These are phyloP conservation scores for Hibiscus tridactylites DNA, from an alignment of 345 rosid genomes.

Conservation along the genomic window DNA sequence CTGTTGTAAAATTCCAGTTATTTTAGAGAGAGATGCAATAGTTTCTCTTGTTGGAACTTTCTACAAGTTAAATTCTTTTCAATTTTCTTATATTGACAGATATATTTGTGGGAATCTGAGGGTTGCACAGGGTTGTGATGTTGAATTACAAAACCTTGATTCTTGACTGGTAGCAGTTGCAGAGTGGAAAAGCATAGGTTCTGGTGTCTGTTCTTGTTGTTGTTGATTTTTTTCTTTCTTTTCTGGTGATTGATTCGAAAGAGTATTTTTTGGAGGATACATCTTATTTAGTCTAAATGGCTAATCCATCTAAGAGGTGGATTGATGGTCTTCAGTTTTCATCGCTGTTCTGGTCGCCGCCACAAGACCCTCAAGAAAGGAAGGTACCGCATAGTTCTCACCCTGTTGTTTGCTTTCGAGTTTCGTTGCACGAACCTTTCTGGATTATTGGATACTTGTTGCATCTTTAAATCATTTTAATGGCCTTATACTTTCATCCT, in stretches of 20 bases:
- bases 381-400: constrained; percentile 35
- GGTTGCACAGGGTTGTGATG: constrained; percentile 20
- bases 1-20: background rate
- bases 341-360: constrained; percentile 82
- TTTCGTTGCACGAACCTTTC: background rate
- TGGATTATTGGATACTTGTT: background rate
- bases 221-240: background rate
- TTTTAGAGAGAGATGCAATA: constrained; percentile 6
- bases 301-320: constrained; percentile 79
- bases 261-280: background rate
- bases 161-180: constrained; percentile 35
- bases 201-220: background rate
- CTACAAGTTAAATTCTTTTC: background rate
- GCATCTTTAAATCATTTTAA: background rate
- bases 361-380: constrained; percentile 64
- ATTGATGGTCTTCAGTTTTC: constrained; percentile 87
- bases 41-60: background rate
- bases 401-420: background rate
- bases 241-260: background rate
- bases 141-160: constrained; percentile 40
- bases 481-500: background rate
- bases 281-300: constrained; percentile 29
- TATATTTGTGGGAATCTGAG: constrained; percentile 3
- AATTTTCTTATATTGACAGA: background rate
- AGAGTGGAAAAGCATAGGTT: background rate